Percentiles rank a stretch among this genome's conserved stretches.
phyloP scores from a whole-genome alignment of 2,329 filamentous ascomycete genomes.

The Chaetothyriales sp. region DNA sequence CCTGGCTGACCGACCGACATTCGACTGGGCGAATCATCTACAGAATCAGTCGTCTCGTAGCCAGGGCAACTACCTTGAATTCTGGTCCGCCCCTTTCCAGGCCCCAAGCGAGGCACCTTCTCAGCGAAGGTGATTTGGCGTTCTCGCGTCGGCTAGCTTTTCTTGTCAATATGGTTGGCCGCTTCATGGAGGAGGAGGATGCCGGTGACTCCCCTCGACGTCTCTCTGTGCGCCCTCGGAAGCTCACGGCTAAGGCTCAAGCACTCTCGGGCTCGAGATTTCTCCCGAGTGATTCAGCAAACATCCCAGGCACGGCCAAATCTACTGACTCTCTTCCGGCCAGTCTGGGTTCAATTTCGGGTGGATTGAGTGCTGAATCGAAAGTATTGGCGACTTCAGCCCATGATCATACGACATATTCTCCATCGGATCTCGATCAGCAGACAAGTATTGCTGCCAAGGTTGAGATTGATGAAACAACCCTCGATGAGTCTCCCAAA shows the following conservation, averaged over 20 bases:
- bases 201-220: conserved; percentile 1
- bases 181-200: neutral
- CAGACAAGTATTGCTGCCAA: neutral
- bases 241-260: conserved; percentile 13
- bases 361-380: neutral
- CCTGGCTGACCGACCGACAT: neutral
- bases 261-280: conserved; percentile 5
- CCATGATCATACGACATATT: conserved; percentile 2
- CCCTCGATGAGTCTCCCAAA: conserved; percentile 4
- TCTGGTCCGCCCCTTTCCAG: neutral
- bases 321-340: conserved; percentile 1
- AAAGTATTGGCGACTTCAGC: conserved; percentile 2
- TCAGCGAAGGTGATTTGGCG: neutral
- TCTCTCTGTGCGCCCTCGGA: conserved; percentile 9
- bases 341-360: neutral
- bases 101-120: neutral
- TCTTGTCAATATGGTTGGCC: neutral
- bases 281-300: conserved; percentile 1
- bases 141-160: neutral
- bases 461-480: neutral
- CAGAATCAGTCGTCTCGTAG: neutral
- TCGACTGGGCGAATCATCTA: neutral
- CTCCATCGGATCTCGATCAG: neutral
- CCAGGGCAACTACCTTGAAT: neutral
- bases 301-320: neutral